phyloP scores from a whole-genome alignment of 2,329 filamentous ascomycete species.

The Aspergillus uvarum region DNA sequence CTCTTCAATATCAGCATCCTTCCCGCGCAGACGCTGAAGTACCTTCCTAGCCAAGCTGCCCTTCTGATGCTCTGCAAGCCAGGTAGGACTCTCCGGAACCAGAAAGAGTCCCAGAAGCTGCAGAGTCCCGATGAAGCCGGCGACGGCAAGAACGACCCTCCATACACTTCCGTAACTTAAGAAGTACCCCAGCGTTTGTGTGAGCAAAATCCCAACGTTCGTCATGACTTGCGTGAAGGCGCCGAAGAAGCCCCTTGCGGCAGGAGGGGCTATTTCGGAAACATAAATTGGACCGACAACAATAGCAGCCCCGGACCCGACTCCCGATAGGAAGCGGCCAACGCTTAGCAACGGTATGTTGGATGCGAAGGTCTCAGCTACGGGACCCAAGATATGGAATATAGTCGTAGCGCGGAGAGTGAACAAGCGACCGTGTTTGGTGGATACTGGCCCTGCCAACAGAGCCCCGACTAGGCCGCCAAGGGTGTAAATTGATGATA shows the following conservation, averaged over 20 bases:
- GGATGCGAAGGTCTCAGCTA: constrained; percentile 70
- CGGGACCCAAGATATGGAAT: constrained; percentile 73
- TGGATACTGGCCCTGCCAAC: constrained; percentile 74
- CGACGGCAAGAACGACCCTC: constrained; percentile 77
- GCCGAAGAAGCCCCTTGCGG: constrained; percentile 74
- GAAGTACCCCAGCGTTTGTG: constrained; percentile 85
- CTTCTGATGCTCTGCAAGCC: constrained; percentile 70
- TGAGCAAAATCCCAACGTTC: constrained; percentile 82
- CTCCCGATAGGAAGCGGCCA: constrained; percentile 75
- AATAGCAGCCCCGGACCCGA: constrained; percentile 83
- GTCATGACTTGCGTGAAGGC: constrained; percentile 86
- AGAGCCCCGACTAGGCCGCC: constrained; percentile 85
- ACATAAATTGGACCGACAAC: constrained; percentile 95
- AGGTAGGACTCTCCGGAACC: constrained; percentile 85
- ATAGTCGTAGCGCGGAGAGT: constrained; percentile 75
- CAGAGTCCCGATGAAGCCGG: constrained; percentile 64
- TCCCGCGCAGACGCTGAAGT: constrained; percentile 74
- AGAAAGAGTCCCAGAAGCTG: constrained; percentile 71
- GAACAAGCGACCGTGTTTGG: constrained; percentile 69
- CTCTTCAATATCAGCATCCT: constrained; percentile 65
- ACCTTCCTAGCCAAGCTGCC: constrained; percentile 62
- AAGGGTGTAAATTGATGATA: constrained; percentile 87
- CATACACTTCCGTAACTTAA: constrained; percentile 76
- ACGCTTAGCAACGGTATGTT: constrained; percentile 67
- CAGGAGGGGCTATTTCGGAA: constrained; percentile 79